These are phyloP conservation scores for Dalbergia cochinchinensis DNA, from an alignment of 306 rosid species.

Conservation along the genomic window DNA sequence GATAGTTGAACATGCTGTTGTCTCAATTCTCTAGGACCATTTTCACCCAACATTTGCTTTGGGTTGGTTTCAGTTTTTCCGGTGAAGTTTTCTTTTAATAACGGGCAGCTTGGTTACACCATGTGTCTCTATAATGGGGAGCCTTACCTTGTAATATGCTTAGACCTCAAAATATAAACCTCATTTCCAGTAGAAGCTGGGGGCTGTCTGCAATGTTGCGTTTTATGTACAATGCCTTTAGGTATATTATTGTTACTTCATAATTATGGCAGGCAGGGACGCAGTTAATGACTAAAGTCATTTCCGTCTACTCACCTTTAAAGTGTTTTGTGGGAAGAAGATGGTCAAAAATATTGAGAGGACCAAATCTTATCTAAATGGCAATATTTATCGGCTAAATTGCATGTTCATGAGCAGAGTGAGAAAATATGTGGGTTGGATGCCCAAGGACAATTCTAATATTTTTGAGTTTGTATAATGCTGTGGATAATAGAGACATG, in stretches of 20 bases:
- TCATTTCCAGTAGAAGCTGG: background rate
- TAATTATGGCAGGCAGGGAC: background rate
- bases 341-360: constrained; percentile 2
- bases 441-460: constrained; percentile 12
- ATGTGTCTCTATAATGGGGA: no score
- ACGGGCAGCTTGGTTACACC: no score
- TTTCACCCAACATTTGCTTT: background rate
- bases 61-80: background rate
- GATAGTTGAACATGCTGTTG: constrained; percentile 13
- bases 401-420: constrained; percentile 7
- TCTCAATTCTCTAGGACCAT: background rate
- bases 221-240: background rate
- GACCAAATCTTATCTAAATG: constrained; percentile 5
- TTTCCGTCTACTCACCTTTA: background rate
- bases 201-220: background rate
- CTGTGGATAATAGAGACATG: background rate
- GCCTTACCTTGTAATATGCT: background rate
- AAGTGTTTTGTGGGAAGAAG: constrained; percentile 8
- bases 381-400: constrained; percentile 28
- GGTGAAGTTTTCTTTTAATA: background rate
- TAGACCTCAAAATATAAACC: background rate
- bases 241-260: background rate
- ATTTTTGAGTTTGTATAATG: background rate
- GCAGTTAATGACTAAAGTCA: background rate
- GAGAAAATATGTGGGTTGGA: constrained; percentile 4